Evolutionary conservation across 1,284 basidiomycete species (phyloP), one percentile per base, ranked within the genome.

Genomic region (Cutaneotrichosporon curvatum): DNA sequence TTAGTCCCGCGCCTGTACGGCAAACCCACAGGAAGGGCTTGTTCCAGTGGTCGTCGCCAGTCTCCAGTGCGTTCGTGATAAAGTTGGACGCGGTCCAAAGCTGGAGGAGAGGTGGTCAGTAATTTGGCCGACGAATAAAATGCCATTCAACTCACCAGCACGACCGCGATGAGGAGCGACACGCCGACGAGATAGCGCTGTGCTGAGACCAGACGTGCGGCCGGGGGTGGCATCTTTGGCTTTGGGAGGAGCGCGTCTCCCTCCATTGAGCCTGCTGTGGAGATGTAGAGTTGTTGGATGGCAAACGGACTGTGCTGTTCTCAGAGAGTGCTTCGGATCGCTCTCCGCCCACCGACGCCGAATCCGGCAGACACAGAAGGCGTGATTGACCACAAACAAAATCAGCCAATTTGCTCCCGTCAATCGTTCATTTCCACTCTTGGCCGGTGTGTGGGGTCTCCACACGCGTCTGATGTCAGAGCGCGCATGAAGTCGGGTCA

Each of bases 1-100:
- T 28, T 14, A 25, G 31, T 18, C 32, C 9, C 6, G 32, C n/a
- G 14, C 7, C 35, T 18, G 16, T 14, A 18, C 34, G 15, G 15
- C 15, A 20, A 23, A 62, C 69, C 47, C 42, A 71, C 70, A 72
- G 50, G 50, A 72, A 72, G 4, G 70, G 70, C 56, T 72, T 71
- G 54, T 72, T 68, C 55, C 61, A 72, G 22, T 52, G 56, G 44
- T 67, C 45, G 9, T 64, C 61, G 6, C 68, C 68, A 1, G 68
- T 67, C 50, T 70, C 63, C 35, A 70, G 48, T 19, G 56, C 55
- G 9, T 62, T 61, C 3, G 66, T 68, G 52, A 70, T 67, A 44
- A 70, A 70, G 43, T 68, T 68, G 14, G 61, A 64, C 21, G 58
- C 59, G 2, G 68, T 68, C 68, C 68, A 70, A 6, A 70, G 54